Evolutionary conservation across 495 filamentous ascomycete genomes (phyloP).

Genomic region (Lindgomyces ingoldianus): DNA sequence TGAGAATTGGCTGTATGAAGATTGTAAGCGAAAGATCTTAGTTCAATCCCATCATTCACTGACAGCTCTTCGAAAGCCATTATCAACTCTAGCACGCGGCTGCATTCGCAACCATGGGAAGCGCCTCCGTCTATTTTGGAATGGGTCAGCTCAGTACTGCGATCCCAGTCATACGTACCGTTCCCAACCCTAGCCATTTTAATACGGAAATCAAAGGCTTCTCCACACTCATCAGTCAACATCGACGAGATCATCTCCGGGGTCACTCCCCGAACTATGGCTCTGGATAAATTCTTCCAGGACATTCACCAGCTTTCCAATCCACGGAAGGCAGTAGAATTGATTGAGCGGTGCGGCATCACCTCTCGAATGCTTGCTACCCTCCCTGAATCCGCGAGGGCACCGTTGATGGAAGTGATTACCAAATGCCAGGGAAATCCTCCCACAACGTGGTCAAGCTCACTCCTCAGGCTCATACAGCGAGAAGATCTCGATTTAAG

Average conservation of each 20-base stretch:
- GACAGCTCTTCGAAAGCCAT: neutral
- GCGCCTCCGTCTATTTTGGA: conserved; percentile 69
- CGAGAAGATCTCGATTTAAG: conserved; percentile 67
- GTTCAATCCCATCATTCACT: neutral
- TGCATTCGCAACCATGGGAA: conserved; percentile 57
- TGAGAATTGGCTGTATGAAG: conserved; percentile 62
- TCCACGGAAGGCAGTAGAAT: conserved; percentile 49
- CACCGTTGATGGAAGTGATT: conserved; percentile 81
- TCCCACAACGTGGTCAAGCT: conserved; percentile 70
- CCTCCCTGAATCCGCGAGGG: conserved; percentile 77
- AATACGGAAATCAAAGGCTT: conserved; percentile 33
- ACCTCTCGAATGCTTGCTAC: conserved; percentile 66
- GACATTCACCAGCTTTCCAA: conserved; percentile 9
- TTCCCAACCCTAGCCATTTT: conserved; percentile 37
- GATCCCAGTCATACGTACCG: conserved; percentile 9
- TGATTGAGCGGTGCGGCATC: conserved; percentile 63
- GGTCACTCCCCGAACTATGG: conserved; percentile 34
- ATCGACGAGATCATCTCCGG: conserved; percentile 25
- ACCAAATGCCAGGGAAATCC: conserved; percentile 77
- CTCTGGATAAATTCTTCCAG: conserved; percentile 45
- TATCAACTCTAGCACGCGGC: conserved; percentile 17
- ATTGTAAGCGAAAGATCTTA: conserved; percentile 31
- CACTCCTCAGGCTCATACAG: conserved; percentile 72
- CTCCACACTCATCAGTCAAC: conserved; percentile 28
- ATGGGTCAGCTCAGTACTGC: conserved; percentile 56